phyloP scores from a whole-genome alignment of 2,329 filamentous ascomycete species.

The Arthroderma sp. region DNA sequence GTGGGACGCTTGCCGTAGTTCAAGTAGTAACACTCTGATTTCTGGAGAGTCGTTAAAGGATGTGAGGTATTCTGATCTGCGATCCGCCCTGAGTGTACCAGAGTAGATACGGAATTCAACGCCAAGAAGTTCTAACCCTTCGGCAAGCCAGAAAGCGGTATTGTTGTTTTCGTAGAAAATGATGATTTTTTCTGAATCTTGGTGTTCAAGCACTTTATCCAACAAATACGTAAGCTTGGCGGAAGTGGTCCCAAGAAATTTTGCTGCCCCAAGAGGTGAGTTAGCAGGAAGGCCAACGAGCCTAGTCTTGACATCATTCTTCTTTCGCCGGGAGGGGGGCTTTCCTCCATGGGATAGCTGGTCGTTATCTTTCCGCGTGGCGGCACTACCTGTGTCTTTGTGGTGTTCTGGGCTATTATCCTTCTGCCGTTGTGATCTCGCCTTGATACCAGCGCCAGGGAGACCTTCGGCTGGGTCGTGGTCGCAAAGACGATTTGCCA shows the following conservation, averaged over 20 bases:
- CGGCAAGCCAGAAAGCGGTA: slow-evolving; percentile 70
- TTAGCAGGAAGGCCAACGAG: slow-evolving; percentile 19
- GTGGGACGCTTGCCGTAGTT: slow-evolving; percentile 76
- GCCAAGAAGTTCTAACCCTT: slow-evolving; percentile 60
- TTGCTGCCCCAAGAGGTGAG: slow-evolving; percentile 46
- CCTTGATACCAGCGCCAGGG: slow-evolving; percentile 28
- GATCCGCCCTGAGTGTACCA: slow-evolving; percentile 42
- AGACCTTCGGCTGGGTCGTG: slow-evolving; percentile 29
- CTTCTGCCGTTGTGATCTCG: slow-evolving; percentile 17
- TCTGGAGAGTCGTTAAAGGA: slow-evolving; percentile 58
- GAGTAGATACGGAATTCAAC: slow-evolving; percentile 48
- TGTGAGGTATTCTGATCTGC: slow-evolving; percentile 61
- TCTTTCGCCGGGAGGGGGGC: slow-evolving; percentile 17
- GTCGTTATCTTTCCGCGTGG: slow-evolving; percentile 3
- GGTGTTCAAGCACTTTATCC: slow-evolving; percentile 54
- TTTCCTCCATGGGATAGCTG: slow-evolving; percentile 15
- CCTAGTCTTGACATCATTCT: slow-evolving; percentile 14
- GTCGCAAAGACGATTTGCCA: slow-evolving; percentile 28
- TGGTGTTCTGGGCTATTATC: slow-evolving; percentile 10
- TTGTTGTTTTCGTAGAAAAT: slow-evolving; percentile 89
- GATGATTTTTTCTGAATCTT: slow-evolving; percentile 68
- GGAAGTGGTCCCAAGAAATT: slow-evolving; percentile 66
- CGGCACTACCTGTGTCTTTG: slow-evolving; percentile 1
- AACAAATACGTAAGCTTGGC: slow-evolving; percentile 79
- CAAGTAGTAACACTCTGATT: slow-evolving; percentile 75